phyloP scores from a whole-genome alignment of 177 flowering plant species.

The Vitis hybrid region DNA sequence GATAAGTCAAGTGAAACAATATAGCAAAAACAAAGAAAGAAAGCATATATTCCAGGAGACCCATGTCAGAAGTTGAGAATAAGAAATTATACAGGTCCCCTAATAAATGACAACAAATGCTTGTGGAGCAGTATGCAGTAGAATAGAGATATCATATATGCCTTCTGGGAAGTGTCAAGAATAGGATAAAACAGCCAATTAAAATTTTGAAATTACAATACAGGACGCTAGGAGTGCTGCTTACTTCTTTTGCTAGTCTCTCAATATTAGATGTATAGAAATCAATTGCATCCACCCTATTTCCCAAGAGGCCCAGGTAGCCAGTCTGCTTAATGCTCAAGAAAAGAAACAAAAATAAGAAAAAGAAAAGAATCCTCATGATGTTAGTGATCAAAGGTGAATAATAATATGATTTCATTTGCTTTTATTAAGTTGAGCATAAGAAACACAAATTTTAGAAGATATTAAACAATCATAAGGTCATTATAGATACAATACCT shows the following conservation, averaged over 20 bases:
- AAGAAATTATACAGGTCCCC: not conserved
- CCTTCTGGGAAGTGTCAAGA: not conserved
- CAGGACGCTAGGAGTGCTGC: not conserved
- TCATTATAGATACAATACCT: conserved; percentile 38
- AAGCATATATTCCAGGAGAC: not conserved
- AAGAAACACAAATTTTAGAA: not conserved
- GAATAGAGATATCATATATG: not conserved
- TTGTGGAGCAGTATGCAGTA: not conserved
- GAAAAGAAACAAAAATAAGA: not conserved
- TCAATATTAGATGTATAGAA: conserved; percentile 50
- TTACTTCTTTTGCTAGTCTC: conserved; percentile 52
- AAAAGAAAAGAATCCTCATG: conserved; percentile 1
- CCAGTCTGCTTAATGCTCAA: conserved; percentile 52
- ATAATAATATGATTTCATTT: not conserved
- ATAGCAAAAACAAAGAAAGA: not conserved
- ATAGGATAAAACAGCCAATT: not conserved
- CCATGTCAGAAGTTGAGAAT: not conserved
- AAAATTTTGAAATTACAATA: not conserved
- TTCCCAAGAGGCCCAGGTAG: conserved; percentile 67
- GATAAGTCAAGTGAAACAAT: too few species aligned
- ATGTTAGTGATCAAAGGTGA: not conserved
- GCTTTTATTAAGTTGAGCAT: not conserved
- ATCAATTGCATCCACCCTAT: conserved; percentile 68
- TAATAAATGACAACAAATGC: not conserved
- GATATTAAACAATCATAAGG: not conserved